A percentile compares a stretch with the other conserved stretches of the same genome.
Evolutionary conservation across 768 basidiomycete genomes (phyloP).

Genomic region (Boletus coccyginus): DNA sequence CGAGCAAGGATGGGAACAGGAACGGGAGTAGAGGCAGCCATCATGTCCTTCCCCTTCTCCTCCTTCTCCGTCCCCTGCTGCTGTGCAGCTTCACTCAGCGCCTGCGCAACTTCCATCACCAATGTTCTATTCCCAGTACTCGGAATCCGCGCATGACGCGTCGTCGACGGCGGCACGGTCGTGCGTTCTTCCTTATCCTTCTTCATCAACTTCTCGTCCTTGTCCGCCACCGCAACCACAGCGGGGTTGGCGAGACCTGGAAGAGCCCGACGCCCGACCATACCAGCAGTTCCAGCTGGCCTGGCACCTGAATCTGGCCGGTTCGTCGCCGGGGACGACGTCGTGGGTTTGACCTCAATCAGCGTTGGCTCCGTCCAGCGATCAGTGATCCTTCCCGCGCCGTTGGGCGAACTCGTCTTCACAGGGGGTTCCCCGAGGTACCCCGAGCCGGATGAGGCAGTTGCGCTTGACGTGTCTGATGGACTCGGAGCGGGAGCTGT

Average conservation of each 20-base stretch:
- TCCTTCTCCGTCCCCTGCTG: conserved; percentile 4
- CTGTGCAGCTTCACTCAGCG: conserved; percentile 40
- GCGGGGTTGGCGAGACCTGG: conserved; percentile 36
- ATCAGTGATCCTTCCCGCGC: conserved; percentile 25
- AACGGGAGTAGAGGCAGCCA: background rate
- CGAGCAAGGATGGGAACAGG: background rate
- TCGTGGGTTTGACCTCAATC: conserved; percentile 31
- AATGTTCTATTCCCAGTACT: conserved; percentile 68
- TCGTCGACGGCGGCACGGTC: conserved; percentile 30
- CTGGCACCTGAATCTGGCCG: conserved; percentile 9
- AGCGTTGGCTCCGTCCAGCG: conserved; percentile 33
- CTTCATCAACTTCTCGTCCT: background rate
- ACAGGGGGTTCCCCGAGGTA: background rate
- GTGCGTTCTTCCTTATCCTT: conserved; percentile 22
- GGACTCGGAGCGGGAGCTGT: conserved; percentile 3
- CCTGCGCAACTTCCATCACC: conserved; percentile 78
- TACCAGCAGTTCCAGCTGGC: conserved; percentile 18
- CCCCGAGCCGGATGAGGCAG: background rate
- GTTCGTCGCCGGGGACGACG: background rate
- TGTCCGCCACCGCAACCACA: background rate
- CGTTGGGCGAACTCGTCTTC: conserved; percentile 5
- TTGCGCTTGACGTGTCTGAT: background rate
- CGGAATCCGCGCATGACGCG: conserved; percentile 55
- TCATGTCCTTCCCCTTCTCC: background rate
- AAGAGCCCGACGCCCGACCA: conserved; percentile 40